Base-by-base conservation (phyloP, 768 basidiomycete genomes). In the Mycena alexandri region DNA sequence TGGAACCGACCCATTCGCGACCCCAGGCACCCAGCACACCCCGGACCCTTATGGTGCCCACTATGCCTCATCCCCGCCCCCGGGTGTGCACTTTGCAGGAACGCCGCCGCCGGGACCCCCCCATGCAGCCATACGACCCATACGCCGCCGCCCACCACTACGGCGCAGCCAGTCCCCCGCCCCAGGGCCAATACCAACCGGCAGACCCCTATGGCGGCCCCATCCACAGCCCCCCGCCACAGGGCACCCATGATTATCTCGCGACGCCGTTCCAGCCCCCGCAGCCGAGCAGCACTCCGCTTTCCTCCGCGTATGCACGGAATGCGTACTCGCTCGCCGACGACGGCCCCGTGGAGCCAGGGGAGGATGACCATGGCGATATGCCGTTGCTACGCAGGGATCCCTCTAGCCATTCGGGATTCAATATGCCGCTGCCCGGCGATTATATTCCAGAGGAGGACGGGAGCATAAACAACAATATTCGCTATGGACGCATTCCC, bases 401-500 rank as follows among this genome's bases (percentile, higher is more conserved):
- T 73, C 75, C 77, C 33, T 75, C 79, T 25, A 68, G 55, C 61
- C 71, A 41, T 74, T 71, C 66, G 59, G 78, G 72, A 36, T 71
- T 68, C 73, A 68, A 70, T 51, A 73, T 84, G 70, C 82, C 82
- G 2, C 65, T 85, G 3, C 83, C 83, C 0, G 89, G 87, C 9
- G 81, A 78, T 5, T 87, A 85, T 67, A 46, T 71, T 34, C 65
- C 61, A 13, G 80, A 76, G 17, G 78, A 81, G 24, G 80, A 79
- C 50, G 75, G 67, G 43, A 68, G 75, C 50, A 69, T 76, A 41
- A 72, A 75, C 44, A 86, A 74, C 73, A 91, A 92, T 67, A 93
- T 93, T 63, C 85, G 94, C 21, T 98, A 97, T 75, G 96, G 97
- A 0, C 83, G 91, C 13, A 95, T 98, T 64, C 96, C 97, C 0